These are phyloP conservation scores for Kazachstania martiniae DNA, from an alignment of 805 yeast species.

Conservation along the genomic window DNA sequence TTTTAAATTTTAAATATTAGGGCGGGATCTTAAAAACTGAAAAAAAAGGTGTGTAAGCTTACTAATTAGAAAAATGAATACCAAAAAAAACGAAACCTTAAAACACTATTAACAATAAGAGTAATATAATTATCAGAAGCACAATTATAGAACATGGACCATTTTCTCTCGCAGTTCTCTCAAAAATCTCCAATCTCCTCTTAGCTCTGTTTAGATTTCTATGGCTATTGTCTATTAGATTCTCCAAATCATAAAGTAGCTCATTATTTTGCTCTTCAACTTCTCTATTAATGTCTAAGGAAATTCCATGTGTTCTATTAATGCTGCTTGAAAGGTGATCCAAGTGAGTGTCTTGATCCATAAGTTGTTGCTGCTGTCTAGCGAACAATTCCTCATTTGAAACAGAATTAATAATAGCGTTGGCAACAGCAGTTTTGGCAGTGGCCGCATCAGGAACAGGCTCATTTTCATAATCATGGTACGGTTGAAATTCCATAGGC, in stretches of 20 bases:
- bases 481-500: conserved; percentile 12
- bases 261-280: conserved; percentile 36
- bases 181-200: conserved; percentile 30
- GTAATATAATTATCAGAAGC: conserved; percentile 32
- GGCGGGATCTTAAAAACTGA: not conserved
- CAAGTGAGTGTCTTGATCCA: conserved; percentile 37
- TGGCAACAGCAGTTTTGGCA: too few relatives aligned
- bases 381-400: conserved; percentile 30
- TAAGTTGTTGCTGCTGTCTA: conserved; percentile 38
- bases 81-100: too few relatives aligned
- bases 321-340: conserved; percentile 34
- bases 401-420: conserved; percentile 1
- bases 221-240: conserved; percentile 34
- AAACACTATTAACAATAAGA: conserved; percentile 34
- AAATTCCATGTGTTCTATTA: conserved; percentile 34
- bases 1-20: too few relatives aligned
- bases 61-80: not conserved
- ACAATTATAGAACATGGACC: conserved; percentile 41
- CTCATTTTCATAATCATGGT: conserved; percentile 13
- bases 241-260: conserved; percentile 39
- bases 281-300: conserved; percentile 38
- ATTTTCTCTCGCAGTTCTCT: conserved; percentile 34
- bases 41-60: not conserved
- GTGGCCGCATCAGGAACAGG: too few relatives aligned
- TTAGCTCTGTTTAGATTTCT: conserved; percentile 33